These are phyloP conservation scores for Zasmidium angulare DNA, from an alignment of 2,329 filamentous ascomycete genomes.

Conservation along the genomic window DNA sequence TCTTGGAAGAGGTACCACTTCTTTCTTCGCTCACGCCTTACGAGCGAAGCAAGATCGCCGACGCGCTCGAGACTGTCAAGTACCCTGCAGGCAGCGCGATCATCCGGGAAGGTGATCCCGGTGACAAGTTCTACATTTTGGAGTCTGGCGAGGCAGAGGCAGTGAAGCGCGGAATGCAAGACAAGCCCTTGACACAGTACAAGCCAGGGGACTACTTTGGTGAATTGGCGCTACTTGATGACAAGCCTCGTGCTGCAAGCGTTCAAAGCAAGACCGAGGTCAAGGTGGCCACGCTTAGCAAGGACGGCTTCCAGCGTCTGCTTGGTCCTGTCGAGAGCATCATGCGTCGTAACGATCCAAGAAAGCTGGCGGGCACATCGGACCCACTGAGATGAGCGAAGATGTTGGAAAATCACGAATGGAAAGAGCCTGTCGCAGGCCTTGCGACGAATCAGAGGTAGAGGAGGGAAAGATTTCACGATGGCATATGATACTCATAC, in stretches of 20 bases:
- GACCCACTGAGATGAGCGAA: conserved; percentile 20
- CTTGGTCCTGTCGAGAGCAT: conserved; percentile 92
- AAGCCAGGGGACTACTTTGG: conserved; percentile 95
- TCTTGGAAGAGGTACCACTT: conserved; percentile 89
- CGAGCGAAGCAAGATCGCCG: conserved; percentile 95
- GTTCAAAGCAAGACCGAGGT: conserved; percentile 81
- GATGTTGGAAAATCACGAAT: not conserved
- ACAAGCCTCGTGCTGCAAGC: conserved; percentile 87
- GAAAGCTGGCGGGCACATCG: conserved; percentile 36
- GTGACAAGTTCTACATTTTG: conserved; percentile 87
- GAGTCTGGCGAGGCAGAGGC: conserved; percentile 86
- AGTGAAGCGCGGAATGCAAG: conserved; percentile 70
- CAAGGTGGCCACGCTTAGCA: conserved; percentile 88
- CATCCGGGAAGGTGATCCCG: conserved; percentile 87
- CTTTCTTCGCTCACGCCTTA: conserved; percentile 82
- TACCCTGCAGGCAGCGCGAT: conserved; percentile 77
- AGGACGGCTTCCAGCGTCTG: conserved; percentile 91
- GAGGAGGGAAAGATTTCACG: not conserved
- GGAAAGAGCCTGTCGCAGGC: not conserved
- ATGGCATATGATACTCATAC: not conserved
- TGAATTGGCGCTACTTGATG: conserved; percentile 88
- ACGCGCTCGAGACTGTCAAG: conserved; percentile 89
- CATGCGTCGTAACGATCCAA: conserved; percentile 74
- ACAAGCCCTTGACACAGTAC: conserved; percentile 74
- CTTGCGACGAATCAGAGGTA: not conserved